These are phyloP conservation scores for Colletotrichum sp. DNA, from an alignment of 2,329 filamentous ascomycete species.

Conservation along the genomic window DNA sequence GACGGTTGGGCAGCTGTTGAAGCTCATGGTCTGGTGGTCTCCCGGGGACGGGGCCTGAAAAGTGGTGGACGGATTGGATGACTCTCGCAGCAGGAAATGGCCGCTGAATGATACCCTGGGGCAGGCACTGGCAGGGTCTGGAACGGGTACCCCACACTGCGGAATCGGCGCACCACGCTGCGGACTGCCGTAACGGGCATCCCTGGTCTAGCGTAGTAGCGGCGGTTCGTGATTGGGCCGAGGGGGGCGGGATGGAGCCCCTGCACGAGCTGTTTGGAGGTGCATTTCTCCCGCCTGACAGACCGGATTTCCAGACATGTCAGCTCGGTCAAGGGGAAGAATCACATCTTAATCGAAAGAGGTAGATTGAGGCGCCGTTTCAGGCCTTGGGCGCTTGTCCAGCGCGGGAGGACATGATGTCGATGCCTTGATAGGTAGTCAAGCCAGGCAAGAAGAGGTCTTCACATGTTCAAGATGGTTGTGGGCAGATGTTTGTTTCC, in stretches of 20 bases:
- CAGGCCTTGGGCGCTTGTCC: not conserved
- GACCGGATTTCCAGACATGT: not conserved
- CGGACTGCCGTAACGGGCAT: constrained; percentile 20
- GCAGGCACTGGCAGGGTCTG: constrained; percentile 7
- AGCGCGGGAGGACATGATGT: not conserved
- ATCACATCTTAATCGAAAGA: not conserved
- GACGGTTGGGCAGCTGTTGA: constrained; percentile 17
- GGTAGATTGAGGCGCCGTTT: not conserved
- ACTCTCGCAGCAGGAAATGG: constrained; percentile 16
- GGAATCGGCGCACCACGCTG: constrained; percentile 22
- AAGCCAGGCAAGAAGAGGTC: not conserved
- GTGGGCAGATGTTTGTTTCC: not conserved
- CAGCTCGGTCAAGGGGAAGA: not conserved
- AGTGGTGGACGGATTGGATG: constrained; percentile 18
- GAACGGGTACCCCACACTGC: constrained; percentile 21
- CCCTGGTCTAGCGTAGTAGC: constrained; percentile 4
- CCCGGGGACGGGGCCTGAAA: not conserved
- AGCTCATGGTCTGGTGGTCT: constrained; percentile 2
- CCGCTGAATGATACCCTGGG: constrained; percentile 13
- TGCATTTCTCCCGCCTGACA: not conserved
- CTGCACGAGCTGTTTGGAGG: not conserved
- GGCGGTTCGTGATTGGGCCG: not conserved
- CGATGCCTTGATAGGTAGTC: not conserved
- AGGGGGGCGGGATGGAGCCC: not conserved
- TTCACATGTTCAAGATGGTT: not conserved